Evolutionary conservation across 495 filamentous ascomycete genomes (phyloP), one percentile per base, ranked within the genome.

Genomic region (Podospora pseudocomata): DNA sequence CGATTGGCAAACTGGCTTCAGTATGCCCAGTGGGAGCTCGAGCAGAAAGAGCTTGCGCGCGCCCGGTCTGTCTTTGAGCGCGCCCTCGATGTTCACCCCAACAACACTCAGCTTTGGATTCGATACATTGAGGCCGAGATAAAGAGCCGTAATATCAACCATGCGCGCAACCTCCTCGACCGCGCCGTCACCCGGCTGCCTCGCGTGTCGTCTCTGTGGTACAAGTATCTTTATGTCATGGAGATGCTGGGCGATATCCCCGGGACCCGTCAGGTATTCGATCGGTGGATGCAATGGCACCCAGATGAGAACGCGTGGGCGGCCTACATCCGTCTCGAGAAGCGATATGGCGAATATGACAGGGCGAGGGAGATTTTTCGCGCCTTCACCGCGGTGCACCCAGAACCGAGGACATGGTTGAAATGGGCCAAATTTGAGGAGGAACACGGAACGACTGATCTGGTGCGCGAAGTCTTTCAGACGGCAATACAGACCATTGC

Each of bases 1-100:
- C 97, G 97, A 71, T 93, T 97, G 86, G 95, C 95, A 79, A 98
- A 99, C 77, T 99, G 95, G 95, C 93, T 96, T 88, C 90, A 92
- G 71, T 99, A 99, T 84, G 95, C 95, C 53, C 88, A 91, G 68
- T 99, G 93, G 93, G 95, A 99, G 78, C 84, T 99, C 39, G 95
- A 99, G 78, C 95, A 99, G 79, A 99, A 98, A 78, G 95, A 99
- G 81, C 97, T 91, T 79, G 90, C 90, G n/a, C 88, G 95, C 49
- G 95, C 96, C 20, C 88, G 95, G n/a, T 94, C 91, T 57, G 90
- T 99, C 75, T 98, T 99, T 76, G 95, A 99, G 80, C 87, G 95
- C 69, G 95, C 95, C 67, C 85, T 99, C 68, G 95, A 99, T 76
- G 94, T 97, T 58, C 91, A 93, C 70, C 83, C 92, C 28, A 94